A percentile compares a stretch with the other conserved stretches of the same genome.
phyloP scores from a whole-genome alignment of 106 monocot species.

The Allium sativum region DNA sequence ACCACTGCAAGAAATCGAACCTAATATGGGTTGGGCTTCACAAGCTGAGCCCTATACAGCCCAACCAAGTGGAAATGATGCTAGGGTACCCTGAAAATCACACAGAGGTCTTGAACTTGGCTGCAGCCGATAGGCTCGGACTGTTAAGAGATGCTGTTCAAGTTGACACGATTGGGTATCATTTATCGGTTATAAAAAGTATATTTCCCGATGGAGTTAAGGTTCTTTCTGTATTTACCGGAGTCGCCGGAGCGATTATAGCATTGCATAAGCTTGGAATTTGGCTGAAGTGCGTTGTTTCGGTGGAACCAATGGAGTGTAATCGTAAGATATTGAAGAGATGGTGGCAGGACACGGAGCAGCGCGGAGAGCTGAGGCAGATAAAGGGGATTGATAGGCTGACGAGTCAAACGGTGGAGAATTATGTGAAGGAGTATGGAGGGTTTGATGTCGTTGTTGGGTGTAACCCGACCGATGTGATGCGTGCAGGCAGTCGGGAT shows the following conservation, averaged over 20 bases:
- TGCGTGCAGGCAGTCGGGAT: slow-evolving; percentile 7
- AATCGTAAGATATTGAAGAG: slow-evolving; percentile 44
- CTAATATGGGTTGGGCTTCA: slow-evolving; percentile 59
- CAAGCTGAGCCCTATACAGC: slow-evolving; percentile 49
- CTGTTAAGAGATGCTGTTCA: slow-evolving; percentile 57
- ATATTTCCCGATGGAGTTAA: slow-evolving; percentile 54
- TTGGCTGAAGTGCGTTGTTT: slow-evolving; percentile 56
- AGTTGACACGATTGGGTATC: slow-evolving; percentile 66
- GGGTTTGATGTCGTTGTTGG: slow-evolving; percentile 67
- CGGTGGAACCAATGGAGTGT: slow-evolving; percentile 54
- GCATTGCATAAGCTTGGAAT: slow-evolving; percentile 66
- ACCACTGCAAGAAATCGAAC: slow-evolving; percentile 67
- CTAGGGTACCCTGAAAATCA: slow-evolving; percentile 63
- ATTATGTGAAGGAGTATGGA: slow-evolving; percentile 38
- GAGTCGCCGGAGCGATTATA: slow-evolving; percentile 62
- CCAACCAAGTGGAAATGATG: slow-evolving; percentile 51
- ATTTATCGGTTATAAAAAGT: slow-evolving; percentile 49
- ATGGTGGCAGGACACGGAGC: slow-evolving; percentile 66
- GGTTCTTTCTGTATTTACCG: slow-evolving; percentile 64
- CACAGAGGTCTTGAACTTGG: slow-evolving; percentile 30
- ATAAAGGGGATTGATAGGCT: slow-evolving; percentile 46
- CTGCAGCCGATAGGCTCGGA: slow-evolving; percentile 23
- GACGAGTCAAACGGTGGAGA: slow-evolving; percentile 30
- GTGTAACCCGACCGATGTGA: slow-evolving; percentile 25
- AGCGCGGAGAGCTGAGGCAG: slow-evolving; percentile 48